Evolutionary conservation across 2,329 filamentous ascomycete species (phyloP), one percentile per base, ranked within the genome.

Genomic region (Colletotrichum eremochloae): DNA sequence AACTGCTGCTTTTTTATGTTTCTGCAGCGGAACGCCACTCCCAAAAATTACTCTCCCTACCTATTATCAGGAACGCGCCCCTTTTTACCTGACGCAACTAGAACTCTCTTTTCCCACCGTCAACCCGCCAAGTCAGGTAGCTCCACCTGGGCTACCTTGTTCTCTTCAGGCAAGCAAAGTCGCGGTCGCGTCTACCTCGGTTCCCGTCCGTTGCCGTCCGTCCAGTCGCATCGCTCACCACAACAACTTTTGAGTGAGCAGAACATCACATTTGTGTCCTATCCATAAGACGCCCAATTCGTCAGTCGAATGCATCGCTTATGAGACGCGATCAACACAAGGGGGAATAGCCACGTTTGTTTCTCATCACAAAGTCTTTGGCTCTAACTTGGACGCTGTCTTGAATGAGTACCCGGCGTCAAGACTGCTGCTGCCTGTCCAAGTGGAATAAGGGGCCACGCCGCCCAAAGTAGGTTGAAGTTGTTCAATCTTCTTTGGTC

Each of bases 171-270:
- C 53, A 40, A 65, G 58, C 66, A 53, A 50, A 64, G 63, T 72
- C 66, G 69, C 69, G 69, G 65, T 68, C 69, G 70, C 70, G 70
- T 70, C 61, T 69, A 20, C 38, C 38, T 33, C 38, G 24, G 70
- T 57, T 63, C 46, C 60, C 53, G 63, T 66, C 52, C 40, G 38
- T 48, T 29, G 33, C 42, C 18, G 42, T 42, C 57, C 57, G 31
- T 61, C 52, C 44, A 20, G 55, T 72, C 66, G 58, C 66, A 69
- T 70, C 53, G 24, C 61, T 42, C 36, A 61, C 38, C 60, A 61
- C 60, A 69, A 61, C 70, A 61, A 62, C 53, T 65, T 53, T 42
- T 36, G n/a, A 50, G 48, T 31, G 50, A 36, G 40, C 42, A 57
- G 24, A 60, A 24, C 29, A 29, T 44, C 44, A 31, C 36, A 8